phyloP scores from a whole-genome alignment of 805 yeast species.

The Saturnispora kantuleensis region DNA sequence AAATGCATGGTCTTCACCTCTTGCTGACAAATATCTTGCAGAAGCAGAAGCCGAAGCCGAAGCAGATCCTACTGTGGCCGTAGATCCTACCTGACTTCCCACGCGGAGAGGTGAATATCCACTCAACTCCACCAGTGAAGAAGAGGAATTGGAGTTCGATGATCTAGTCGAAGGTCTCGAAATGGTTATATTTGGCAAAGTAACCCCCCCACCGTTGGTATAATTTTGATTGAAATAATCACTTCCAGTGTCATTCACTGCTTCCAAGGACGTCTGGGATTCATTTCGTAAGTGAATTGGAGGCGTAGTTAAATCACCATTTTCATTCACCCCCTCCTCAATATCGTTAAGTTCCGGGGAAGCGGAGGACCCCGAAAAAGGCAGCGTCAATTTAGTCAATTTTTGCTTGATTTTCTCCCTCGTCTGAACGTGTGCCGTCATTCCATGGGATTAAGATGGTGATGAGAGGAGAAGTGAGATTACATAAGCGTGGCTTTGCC shows the following conservation, averaged over 20 bases:
- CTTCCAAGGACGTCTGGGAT: conserved; percentile 1
- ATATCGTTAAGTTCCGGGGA: neutral
- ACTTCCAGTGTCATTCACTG: neutral
- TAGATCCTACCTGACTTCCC: neutral
- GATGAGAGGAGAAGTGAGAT: no score
- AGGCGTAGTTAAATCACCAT: neutral
- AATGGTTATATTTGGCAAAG: neutral
- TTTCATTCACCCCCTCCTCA: neutral
- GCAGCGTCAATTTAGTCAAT: conserved; percentile 3
- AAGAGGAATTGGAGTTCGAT: neutral
- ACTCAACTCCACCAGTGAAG: conserved; percentile 1
- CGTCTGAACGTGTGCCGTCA: neutral
- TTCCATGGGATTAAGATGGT: no score
- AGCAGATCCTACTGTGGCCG: neutral
- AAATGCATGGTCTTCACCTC: conserved; percentile 4
- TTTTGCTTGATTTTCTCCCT: conserved; percentile 1
- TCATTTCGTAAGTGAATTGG: neutral
- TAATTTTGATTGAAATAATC: no score
- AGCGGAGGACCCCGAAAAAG: conserved; percentile 2
- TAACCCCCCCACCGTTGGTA: neutral
- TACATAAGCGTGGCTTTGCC: no score
- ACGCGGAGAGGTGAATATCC: neutral
- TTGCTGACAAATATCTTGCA: conserved; percentile 3
- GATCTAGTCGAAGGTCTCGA: conserved; percentile 6
- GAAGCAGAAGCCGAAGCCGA: neutral